Conservation (phyloP, 176 grass and related monocot genomes). For the Dendrocalamus sinicus region DNA sequence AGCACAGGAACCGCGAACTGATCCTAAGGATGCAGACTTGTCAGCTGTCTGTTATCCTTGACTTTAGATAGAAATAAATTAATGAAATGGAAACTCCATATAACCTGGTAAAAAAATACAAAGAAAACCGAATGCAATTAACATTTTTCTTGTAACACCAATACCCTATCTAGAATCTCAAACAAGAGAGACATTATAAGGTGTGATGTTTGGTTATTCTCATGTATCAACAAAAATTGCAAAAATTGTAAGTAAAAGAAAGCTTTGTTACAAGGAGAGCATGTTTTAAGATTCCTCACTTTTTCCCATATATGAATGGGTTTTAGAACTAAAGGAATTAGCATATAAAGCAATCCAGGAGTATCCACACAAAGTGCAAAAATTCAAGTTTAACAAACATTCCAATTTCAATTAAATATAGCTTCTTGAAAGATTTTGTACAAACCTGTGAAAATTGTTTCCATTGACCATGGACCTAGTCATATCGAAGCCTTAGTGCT, state of each 20-base stretch:
- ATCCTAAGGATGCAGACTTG: background rate
- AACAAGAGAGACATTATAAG: constrained; percentile 28
- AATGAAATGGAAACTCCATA: background rate
- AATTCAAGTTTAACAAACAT: constrained; percentile 24
- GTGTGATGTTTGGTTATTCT: background rate
- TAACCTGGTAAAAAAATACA: background rate
- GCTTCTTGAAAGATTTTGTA: constrained; percentile 10
- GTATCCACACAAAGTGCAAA: constrained; percentile 14
- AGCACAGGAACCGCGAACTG: background rate
- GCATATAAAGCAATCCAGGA: constrained; percentile 14
- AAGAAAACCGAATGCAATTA: background rate
- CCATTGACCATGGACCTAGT: constrained; percentile 64
- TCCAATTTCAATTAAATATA: constrained; percentile 47
- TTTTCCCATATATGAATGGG: background rate
- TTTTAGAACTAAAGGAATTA: background rate
- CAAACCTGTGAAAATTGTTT: constrained; percentile 54
- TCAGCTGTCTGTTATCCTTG: background rate
- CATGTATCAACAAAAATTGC: background rate
- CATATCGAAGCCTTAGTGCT: constrained; percentile 60
- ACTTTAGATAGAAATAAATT: background rate
- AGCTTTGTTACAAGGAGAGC: constrained; percentile 1
- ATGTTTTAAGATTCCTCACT: background rate
- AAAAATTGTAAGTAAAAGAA: background rate
- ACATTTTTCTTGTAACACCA: background rate
- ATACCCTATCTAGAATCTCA: background rate